These are phyloP conservation scores for Mortierella hygrophila DNA, from an alignment of 192 early-diverging fungal species.

Conservation along the genomic window DNA sequence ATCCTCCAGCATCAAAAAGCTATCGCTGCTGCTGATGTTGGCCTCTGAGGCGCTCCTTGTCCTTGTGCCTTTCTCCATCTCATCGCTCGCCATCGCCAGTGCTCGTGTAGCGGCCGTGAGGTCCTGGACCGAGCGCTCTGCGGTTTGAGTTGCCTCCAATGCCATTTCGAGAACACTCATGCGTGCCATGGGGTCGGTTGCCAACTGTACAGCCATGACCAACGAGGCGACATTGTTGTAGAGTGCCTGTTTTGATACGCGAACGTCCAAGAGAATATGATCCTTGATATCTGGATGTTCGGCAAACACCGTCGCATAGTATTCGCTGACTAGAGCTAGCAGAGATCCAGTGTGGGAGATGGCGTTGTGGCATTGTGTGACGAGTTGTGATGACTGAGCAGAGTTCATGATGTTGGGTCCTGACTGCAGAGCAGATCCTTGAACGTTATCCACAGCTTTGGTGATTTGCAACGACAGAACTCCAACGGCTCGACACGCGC, in stretches of 20 bases:
- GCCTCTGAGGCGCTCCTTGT: constrained; percentile 54
- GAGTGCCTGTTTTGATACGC: constrained; percentile 71
- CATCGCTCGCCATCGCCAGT: constrained; percentile 65
- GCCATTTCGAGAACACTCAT: constrained; percentile 64
- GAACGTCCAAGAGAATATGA: constrained; percentile 66
- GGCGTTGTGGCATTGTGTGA: constrained; percentile 51
- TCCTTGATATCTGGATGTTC: constrained; percentile 51
- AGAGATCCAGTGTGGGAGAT: constrained; percentile 57
- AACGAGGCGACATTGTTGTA: constrained; percentile 76
- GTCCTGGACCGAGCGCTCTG: constrained; percentile 69
- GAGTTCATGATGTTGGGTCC: constrained; percentile 29
- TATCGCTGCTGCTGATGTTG: constrained; percentile 21
- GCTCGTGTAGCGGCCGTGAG: constrained; percentile 66
- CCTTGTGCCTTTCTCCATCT: constrained; percentile 53
- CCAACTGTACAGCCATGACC: constrained; percentile 67
- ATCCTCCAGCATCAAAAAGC: constrained; percentile 20
- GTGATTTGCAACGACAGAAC: constrained; percentile 37
- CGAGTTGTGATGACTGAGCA: constrained; percentile 51
- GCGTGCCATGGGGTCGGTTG: constrained; percentile 69
- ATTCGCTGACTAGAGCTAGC: constrained; percentile 49
- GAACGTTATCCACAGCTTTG: constrained; percentile 33
- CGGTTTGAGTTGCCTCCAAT: constrained; percentile 58
- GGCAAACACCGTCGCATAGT: constrained; percentile 44
- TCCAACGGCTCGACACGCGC: constrained; percentile 38
- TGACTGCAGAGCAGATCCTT: not conserved